Percentiles rank a stretch among this genome's conserved stretches.
Conservation (phyloP, 108 stramenopile species). For the Cylindrotheca fusiformis region DNA sequence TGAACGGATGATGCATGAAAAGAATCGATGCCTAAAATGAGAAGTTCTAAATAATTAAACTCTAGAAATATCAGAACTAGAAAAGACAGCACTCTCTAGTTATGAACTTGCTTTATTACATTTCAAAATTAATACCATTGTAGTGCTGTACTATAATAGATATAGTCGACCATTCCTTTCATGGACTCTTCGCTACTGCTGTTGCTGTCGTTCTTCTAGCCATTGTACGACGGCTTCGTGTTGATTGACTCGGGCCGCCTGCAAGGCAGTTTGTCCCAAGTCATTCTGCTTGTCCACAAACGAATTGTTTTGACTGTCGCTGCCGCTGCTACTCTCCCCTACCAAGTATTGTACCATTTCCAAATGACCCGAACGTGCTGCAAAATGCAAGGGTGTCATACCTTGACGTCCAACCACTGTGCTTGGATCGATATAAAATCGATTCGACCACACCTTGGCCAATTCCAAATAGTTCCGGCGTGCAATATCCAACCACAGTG, state of each 20-base stretch:
- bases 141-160: no score
- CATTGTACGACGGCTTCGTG: conserved; percentile 44
- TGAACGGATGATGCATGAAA: no score
- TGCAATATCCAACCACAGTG: conserved; percentile 26
- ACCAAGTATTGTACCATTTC: conserved; percentile 47
- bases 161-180: no score
- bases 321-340: background rate
- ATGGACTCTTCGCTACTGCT: no score
- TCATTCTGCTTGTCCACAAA: conserved; percentile 39
- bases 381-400: conserved; percentile 76
- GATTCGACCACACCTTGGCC: conserved; percentile 28
- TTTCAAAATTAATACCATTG: no score
- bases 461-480: conserved; percentile 42
- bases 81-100: no score
- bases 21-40: no score
- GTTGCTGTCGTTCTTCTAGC: conserved; percentile 31
- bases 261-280: conserved; percentile 59
- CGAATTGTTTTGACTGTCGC: conserved; percentile 18
- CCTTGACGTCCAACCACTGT: conserved; percentile 58
- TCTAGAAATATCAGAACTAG: no score
- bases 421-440: no score
- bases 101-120: no score
- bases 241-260: conserved; percentile 62
- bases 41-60: no score
- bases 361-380: conserved; percentile 57